phyloP scores from a whole-genome alignment of 257 asterid species.

The Jacaranda mimosifolia region DNA sequence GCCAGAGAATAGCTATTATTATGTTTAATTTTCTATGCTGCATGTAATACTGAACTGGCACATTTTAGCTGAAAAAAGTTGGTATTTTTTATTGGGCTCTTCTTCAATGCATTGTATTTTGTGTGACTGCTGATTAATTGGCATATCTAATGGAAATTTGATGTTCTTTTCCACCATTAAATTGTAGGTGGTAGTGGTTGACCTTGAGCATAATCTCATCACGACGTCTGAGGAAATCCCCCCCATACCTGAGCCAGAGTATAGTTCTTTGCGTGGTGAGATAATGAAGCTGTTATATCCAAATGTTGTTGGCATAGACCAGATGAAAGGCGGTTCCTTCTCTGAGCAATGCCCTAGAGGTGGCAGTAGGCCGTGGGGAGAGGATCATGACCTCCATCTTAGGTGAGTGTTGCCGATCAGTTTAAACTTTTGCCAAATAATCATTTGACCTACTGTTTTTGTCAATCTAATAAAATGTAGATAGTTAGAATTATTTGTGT shows the following conservation, averaged over 20 bases:
- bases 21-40: slow-evolving; percentile 28
- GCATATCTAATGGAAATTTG: slow-evolving; percentile 25
- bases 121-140: slow-evolving; percentile 23
- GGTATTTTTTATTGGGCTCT: slow-evolving; percentile 1
- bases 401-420: slow-evolving; percentile 62
- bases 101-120: slow-evolving; percentile 15
- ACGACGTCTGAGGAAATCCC: slow-evolving; percentile 96
- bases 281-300: slow-evolving; percentile 77
- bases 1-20: neutral
- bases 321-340: slow-evolving; percentile 65
- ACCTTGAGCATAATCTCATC: slow-evolving; percentile 89
- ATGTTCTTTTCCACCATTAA: slow-evolving; percentile 29
- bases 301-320: slow-evolving; percentile 89
- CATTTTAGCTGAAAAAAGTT: neutral
- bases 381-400: slow-evolving; percentile 79
- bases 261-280: slow-evolving; percentile 79
- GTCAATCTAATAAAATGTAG: slow-evolving; percentile 27
- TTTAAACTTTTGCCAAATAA: slow-evolving; percentile 28
- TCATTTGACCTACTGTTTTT: slow-evolving; percentile 34
- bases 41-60: slow-evolving; percentile 8
- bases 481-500: slow-evolving; percentile 21
- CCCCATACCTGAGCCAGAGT: slow-evolving; percentile 91
- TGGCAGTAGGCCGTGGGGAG: slow-evolving; percentile 84
- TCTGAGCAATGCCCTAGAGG: slow-evolving; percentile 58
- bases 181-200: slow-evolving; percentile 93